phyloP scores from a whole-genome alignment of 1,139 yeast species.

The Saccharomycopsis crataegensis region DNA sequence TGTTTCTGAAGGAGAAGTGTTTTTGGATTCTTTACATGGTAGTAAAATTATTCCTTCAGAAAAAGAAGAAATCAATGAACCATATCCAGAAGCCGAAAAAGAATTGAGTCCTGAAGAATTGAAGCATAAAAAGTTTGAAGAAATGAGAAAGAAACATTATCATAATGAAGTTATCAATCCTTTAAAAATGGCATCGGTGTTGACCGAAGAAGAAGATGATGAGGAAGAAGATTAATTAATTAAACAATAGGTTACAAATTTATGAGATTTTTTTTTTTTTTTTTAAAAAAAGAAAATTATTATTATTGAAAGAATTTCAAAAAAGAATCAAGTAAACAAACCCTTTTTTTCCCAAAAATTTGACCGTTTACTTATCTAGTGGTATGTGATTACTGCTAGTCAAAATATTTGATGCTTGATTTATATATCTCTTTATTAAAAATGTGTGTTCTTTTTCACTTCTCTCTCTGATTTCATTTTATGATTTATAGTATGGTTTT shows the following conservation, averaged over 20 bases:
- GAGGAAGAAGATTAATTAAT: constrained; percentile 2
- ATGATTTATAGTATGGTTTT: no score
- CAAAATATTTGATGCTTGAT: no score
- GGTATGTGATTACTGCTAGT: no score
- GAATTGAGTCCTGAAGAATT: constrained; percentile 33
- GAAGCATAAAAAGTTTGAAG: constrained; percentile 63
- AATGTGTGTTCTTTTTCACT: no score
- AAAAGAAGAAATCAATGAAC: constrained; percentile 21
- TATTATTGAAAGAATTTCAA: background rate
- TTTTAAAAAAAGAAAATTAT: background rate
- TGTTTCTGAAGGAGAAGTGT: constrained; percentile 20
- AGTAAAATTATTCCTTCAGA: constrained; percentile 29
- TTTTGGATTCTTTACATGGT: constrained; percentile 28
- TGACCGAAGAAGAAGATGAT: constrained; percentile 16
- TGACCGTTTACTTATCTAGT: no score
- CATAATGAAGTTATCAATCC: constrained; percentile 19
- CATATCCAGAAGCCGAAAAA: background rate
- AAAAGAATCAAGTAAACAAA: no score
- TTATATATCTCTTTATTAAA: no score
- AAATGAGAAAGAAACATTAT: constrained; percentile 25
- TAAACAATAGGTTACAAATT: background rate
- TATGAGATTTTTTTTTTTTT: no score
- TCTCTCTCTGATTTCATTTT: no score
- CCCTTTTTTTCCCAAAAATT: no score
- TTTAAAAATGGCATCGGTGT: background rate